phyloP scores from a whole-genome alignment of 2,329 filamentous ascomycete species.

The Trichoderma breve region DNA sequence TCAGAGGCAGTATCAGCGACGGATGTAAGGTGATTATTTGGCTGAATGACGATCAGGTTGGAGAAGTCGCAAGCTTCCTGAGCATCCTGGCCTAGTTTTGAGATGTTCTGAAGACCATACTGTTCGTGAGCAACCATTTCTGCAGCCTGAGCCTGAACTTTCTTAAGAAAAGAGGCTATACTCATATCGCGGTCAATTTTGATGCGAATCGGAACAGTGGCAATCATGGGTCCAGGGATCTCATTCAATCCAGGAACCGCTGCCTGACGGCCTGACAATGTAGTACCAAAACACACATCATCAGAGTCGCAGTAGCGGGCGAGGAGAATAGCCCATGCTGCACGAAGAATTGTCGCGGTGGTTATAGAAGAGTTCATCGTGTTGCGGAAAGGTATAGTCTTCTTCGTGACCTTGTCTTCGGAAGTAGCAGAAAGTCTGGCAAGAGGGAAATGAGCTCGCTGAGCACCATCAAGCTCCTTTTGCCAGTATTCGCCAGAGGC shows the following conservation, averaged over 20 bases:
- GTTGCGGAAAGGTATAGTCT: slow-evolving; percentile 24
- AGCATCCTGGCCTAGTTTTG: slow-evolving; percentile 3
- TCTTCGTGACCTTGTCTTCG: background rate
- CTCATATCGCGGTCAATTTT: slow-evolving; percentile 11
- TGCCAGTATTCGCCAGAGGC: slow-evolving; percentile 22
- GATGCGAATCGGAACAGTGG: slow-evolving; percentile 20
- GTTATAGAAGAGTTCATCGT: background rate
- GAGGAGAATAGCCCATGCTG: slow-evolving; percentile 17
- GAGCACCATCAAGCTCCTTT: slow-evolving; percentile 21
- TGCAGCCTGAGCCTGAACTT: slow-evolving; percentile 6
- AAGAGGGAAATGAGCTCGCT: slow-evolving; percentile 5
- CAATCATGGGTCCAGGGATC: slow-evolving; percentile 14
- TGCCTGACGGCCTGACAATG: slow-evolving; percentile 17
- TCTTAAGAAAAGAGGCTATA: background rate
- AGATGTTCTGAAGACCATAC: slow-evolving; percentile 18
- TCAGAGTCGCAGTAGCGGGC: slow-evolving; percentile 17
- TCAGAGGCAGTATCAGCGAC: slow-evolving; percentile 11
- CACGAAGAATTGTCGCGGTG: slow-evolving; percentile 16
- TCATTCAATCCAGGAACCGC: slow-evolving; percentile 7
- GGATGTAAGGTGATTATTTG: slow-evolving; percentile 2
- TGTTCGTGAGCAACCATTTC: slow-evolving; percentile 18
- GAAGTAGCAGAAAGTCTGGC: slow-evolving; percentile 1
- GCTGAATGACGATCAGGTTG: slow-evolving; percentile 18
- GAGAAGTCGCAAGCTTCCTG: slow-evolving; percentile 16
- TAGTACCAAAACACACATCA: slow-evolving; percentile 19